Percentiles rank a stretch among this genome's conserved stretches.
Evolutionary conservation across 208 protist species (phyloP).

Genomic region (Leishmania gerbilli): DNA sequence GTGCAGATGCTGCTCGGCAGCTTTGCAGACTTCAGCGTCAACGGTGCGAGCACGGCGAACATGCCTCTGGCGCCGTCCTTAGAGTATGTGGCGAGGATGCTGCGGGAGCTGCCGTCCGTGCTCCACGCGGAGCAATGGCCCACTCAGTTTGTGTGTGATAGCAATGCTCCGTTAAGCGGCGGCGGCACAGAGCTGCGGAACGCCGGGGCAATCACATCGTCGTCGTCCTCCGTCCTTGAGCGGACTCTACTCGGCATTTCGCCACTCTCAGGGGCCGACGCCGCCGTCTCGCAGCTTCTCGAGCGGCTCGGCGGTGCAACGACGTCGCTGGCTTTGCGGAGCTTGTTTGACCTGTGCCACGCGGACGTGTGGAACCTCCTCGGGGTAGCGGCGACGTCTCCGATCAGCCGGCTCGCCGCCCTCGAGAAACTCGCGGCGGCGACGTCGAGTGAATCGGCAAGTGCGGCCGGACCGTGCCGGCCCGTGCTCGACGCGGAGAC

Average conservation of each 20-base stretch:
- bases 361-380: slow-evolving; percentile 28
- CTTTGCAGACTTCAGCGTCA: neutral
- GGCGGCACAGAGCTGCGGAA: neutral
- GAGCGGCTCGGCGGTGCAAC: slow-evolving; percentile 24
- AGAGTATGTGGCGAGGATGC: slow-evolving; percentile 34
- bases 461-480: slow-evolving; percentile 3
- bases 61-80: neutral
- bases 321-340: slow-evolving; percentile 28
- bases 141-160: slow-evolving; percentile 35
- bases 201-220: neutral
- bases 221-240: neutral
- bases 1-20: slow-evolving; percentile 37
- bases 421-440: slow-evolving; percentile 22
- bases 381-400: slow-evolving; percentile 21
- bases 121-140: slow-evolving; percentile 49
- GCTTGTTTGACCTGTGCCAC: slow-evolving; percentile 12
- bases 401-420: slow-evolving; percentile 27
- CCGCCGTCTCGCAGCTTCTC: neutral
- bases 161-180: neutral
- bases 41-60: neutral
- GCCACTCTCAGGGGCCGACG: neutral
- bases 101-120: slow-evolving; percentile 23
- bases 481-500: slow-evolving; percentile 19
- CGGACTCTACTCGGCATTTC: neutral
- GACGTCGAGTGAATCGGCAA: neutral